Base-by-base conservation (phyloP, 2,329 filamentous ascomycete species). In the Venturiaceae sp. region DNA sequence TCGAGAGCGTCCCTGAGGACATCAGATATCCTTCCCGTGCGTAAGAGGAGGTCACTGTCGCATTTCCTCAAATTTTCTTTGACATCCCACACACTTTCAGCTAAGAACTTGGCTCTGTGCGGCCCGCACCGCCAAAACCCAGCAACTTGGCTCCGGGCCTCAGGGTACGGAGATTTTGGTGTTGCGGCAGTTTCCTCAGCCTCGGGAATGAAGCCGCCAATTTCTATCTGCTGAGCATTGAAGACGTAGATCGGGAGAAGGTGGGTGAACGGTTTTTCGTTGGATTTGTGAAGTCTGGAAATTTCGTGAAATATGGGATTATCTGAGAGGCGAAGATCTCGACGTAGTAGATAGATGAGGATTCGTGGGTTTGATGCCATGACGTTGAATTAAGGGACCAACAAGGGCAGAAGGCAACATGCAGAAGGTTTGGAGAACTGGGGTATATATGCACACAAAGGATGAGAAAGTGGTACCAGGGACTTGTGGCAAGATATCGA, bases 61-160 rank as follows among this genome's bases (percentile, higher is more conserved):
- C 86, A 63, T 2, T 73, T 74, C 61, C 84, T 78, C 1, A 92
- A 72, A 3, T 76, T 79, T 9, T 76, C 67, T 65, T 90, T 90
- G 61, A 92, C 57, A 65, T 89, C 83, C 86, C 85, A 90, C 0
- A 90, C 80, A 33, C 83, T 83, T 68, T 92, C 80, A 0, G 83
- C 84, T 32, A 89, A 72, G 68, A 92, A 92, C 67, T 83, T 86
- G 57, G 83, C 83, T 36, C 89, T 80, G 65, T 88, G 82, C 5
- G 83, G 83, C 2, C 88, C 88, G 64, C 86, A 90, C 67, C 88
- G 77, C 85, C 86, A 90, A 66, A 88, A 88, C 1, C 77, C 75
- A 13, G 80, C 86, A 3, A 87, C 72, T n/a, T 76, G 69, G 64
- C 86, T 88, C 59, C 80, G 77, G 3, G 88, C 86, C 65, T 84